Base-by-base conservation (phyloP, 768 basidiomycete species). In the Pulveroboletus ravenelii region DNA sequence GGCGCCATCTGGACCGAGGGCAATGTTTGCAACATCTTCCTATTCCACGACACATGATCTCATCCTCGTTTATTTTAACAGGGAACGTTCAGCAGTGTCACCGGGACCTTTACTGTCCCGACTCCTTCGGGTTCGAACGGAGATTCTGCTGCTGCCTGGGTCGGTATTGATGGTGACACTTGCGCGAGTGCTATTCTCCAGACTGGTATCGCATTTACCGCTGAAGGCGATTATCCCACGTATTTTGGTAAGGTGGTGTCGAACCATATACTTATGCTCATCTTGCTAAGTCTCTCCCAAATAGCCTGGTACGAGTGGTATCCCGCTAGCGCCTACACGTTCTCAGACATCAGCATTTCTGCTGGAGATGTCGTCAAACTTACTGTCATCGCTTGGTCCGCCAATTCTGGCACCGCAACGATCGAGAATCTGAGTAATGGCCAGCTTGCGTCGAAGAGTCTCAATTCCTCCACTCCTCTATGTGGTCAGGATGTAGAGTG, bases 281-380 rank as follows among this genome's bases (percentile, higher is more conserved):
- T 48, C 46, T 54, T 42, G 41, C 13, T 27, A 17, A 8, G 25
- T 18, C 18, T 17, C 31, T 30, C 1, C 20, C 20, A 41, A 29
- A 43, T 10, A 54, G 53, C 49, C 15, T 58, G 52, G 48, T 54
- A 47, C 32, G 52, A 59, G 15, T 58, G 48, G 56, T 37, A 34
- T 9, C 55, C 55, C 14, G 40, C 2, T 12, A 0, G 1, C 20
- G 4, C 38, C 23, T 6, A 5, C 18, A 13, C 12, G n/a, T 57
- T 50, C 10, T n/a, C 34, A 13, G 34, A 18, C 29, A 23, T 54
- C 20, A 23, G 5, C 1, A 39, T 58, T 25, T 50, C 52, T 27
- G 30, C 48, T n/a, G 57, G 57, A 35, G 41, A 58, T 12, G 27
- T 39, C 23, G 18, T 58, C n/a, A 47, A 23, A 41, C 29, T 54